Evolutionary conservation across 495 filamentous ascomycete species (phyloP).

Genomic region (Penicillium fimorum): DNA sequence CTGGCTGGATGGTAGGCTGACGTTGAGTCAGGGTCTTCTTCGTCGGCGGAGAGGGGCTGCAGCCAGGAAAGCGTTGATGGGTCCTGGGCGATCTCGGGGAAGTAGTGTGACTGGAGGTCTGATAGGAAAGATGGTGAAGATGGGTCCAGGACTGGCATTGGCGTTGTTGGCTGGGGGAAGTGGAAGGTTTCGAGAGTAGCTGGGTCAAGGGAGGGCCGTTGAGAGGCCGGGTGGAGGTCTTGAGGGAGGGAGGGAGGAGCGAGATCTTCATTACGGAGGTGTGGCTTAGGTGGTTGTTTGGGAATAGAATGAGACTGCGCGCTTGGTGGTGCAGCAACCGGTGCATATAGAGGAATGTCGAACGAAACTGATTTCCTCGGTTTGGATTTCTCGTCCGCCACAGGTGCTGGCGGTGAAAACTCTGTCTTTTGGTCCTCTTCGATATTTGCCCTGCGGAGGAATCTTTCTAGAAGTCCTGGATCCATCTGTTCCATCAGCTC

Average conservation of each 20-base stretch:
- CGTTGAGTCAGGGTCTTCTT: slow-evolving; percentile 43
- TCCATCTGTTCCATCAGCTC: slow-evolving; percentile 71
- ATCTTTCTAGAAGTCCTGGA: slow-evolving; percentile 67
- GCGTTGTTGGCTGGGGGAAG: slow-evolving; percentile 36
- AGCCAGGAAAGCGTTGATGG: slow-evolving; percentile 90
- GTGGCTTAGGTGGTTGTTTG: slow-evolving; percentile 7
- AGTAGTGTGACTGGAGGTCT: slow-evolving; percentile 86
- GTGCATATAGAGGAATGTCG: slow-evolving; percentile 19
- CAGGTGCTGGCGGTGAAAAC: neutral
- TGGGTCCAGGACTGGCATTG: slow-evolving; percentile 74
- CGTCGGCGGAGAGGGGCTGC: slow-evolving; percentile 63
- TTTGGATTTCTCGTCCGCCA: slow-evolving; percentile 10
- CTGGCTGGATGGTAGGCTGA: slow-evolving; percentile 79
- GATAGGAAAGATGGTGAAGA: slow-evolving; percentile 75
- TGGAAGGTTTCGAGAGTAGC: slow-evolving; percentile 64
- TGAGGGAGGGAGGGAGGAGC: slow-evolving; percentile 34
- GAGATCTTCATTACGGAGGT: slow-evolving; percentile 32
- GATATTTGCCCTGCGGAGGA: slow-evolving; percentile 76
- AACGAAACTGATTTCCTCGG: slow-evolving; percentile 36
- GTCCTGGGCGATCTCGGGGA: slow-evolving; percentile 80
- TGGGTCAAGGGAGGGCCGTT: slow-evolving; percentile 36
- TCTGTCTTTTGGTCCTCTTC: slow-evolving; percentile 51
- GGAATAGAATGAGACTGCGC: slow-evolving; percentile 6
- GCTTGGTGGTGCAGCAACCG: neutral
- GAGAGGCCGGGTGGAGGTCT: slow-evolving; percentile 45